A percentile compares a stretch with the other conserved stretches of the same genome.
Evolutionary conservation across 441 rosid genomes (phyloP).

Genomic region (Raphanus hybrid): DNA sequence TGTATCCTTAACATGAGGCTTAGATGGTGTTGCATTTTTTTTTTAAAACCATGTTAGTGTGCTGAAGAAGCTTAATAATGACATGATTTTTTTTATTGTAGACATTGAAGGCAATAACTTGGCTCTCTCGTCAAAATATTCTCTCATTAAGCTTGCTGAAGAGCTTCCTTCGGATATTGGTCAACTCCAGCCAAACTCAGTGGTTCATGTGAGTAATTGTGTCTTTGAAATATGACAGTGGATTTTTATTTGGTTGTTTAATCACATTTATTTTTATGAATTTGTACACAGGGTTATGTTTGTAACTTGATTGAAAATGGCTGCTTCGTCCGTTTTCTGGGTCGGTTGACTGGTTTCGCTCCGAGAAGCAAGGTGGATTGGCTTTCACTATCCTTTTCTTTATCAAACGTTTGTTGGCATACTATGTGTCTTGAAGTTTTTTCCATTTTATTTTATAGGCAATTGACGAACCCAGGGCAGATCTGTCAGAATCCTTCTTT

Average conservation of each 20-base stretch:
- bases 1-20: too few relatives aligned
- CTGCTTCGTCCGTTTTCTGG: constrained; percentile 98
- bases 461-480: constrained; percentile 66
- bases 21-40: background rate
- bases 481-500: constrained; percentile 73
- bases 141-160: constrained; percentile 67
- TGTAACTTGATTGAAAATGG: constrained; percentile 92
- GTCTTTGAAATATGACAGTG: background rate
- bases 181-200: constrained; percentile 17
- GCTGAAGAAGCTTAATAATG: constrained; percentile 14
- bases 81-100: constrained; percentile 38
- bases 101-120: constrained; percentile 81
- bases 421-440: constrained; percentile 5
- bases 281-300: constrained; percentile 74
- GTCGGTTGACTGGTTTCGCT: constrained; percentile 91
- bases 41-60: too few relatives aligned
- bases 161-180: constrained; percentile 78
- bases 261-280: constrained; percentile 23
- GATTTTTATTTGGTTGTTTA: constrained; percentile 4
- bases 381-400: constrained; percentile 27
- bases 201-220: constrained; percentile 66
- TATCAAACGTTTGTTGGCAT: constrained; percentile 26
- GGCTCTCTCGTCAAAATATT: constrained; percentile 85
- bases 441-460: constrained; percentile 55
- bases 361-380: constrained; percentile 83